Base-by-base conservation (phyloP, 1,139 yeast genomes). In the Lizanozyma gosingica region DNA sequence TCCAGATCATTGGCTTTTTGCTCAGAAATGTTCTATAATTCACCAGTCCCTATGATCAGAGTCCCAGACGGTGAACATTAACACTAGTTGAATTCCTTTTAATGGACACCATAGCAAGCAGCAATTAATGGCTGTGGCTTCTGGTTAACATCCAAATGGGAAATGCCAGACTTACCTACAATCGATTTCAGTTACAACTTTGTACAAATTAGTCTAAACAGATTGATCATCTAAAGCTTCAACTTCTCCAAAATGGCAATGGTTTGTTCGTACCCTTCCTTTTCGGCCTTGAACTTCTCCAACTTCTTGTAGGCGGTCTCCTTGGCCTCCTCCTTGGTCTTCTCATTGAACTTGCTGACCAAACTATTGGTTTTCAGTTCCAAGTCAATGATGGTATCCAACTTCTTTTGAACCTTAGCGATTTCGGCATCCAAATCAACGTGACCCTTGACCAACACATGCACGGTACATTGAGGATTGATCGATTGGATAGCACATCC, bases 381-480 rank as follows among this genome's bases (percentile, higher is more conserved):
- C 45, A 57, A 57, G 47, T 86, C 85, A 50, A 67, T 62, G 46
- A 85, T 76, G 45, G 78, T 74, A 43, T 64, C 72, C 56, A 88
- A 73, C 68, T 84, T 88, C 74, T 78, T 80, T 54, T 71, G 62
- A 37, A 90, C 94, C 74, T 90, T 92, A 50, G 72, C 58, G 54
- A 92, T 85, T 65, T 92, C 97, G 40, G 84, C 82, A 53, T 88
- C 97, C 53, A 90, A 77, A 59, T 92, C 97, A 52, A 92, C 80
- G 59, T 85, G 94, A 42, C 97, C 97, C 73, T 87, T 87, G 44
- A 92, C 97, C 59, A 92, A 74, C 33, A 90, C 78, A 55, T 86
- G 95, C 34, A 90, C 97, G 46, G 82, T 83, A 57, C 87, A 81
- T 40, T 78, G 83, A 37, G 95, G 83, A 43, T 78, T 78, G 46